Evolutionary conservation across 164 flowering plant genomes (phyloP).

Genomic region (Piper betle): DNA sequence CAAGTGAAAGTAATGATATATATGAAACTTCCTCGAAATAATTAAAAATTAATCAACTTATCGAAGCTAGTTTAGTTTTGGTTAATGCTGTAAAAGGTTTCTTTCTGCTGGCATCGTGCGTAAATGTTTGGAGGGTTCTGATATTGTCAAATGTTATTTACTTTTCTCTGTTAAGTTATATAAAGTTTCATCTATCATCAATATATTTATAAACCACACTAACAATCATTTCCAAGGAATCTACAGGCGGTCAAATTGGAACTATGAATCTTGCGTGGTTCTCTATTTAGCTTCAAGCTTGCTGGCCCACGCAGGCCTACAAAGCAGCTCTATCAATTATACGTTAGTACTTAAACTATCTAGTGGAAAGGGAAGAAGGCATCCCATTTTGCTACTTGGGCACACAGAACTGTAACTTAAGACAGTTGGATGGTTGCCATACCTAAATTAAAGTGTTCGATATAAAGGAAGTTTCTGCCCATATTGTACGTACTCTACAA

Average conservation of each 20-base stretch:
- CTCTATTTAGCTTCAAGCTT: not conserved
- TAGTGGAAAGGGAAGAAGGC: not conserved
- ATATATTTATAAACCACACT: no score
- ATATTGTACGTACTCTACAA: not conserved
- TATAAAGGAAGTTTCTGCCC: not conserved
- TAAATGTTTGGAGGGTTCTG: no score
- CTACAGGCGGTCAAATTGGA: not conserved
- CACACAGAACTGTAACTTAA: not conserved
- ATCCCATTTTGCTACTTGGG: not conserved
- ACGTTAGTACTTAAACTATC: not conserved
- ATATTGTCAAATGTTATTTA: no score
- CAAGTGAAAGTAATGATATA: no score
- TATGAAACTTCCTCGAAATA: no score
- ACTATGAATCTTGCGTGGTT: not conserved
- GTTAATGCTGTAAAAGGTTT: no score
- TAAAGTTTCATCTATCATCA: no score
- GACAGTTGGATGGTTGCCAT: not conserved
- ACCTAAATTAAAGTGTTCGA: not conserved
- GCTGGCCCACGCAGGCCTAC: not conserved
- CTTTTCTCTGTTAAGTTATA: no score
- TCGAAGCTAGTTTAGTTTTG: no score
- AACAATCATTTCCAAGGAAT: not conserved
- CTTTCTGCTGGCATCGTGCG: no score
- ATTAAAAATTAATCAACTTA: no score
- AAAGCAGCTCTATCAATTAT: not conserved